These are phyloP conservation scores for Termitomyces sp. DNA, from an alignment of 768 basidiomycete genomes.

Conservation along the genomic window DNA sequence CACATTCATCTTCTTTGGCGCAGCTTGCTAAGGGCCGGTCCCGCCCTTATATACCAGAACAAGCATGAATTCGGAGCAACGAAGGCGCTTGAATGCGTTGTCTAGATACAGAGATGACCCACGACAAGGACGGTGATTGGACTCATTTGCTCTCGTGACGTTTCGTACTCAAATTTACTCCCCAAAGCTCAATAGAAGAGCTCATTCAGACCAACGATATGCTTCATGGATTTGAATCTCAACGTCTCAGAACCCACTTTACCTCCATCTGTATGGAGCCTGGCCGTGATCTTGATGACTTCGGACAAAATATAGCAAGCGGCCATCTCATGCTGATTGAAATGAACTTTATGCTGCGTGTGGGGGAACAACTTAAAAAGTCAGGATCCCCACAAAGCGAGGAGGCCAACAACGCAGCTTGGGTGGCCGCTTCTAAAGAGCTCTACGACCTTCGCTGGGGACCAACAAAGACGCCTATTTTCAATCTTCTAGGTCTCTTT, in stretches of 20 bases:
- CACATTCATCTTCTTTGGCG: too few species aligned
- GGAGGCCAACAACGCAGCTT: slow-evolving; percentile 1
- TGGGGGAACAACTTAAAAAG: neutral
- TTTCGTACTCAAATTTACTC: neutral
- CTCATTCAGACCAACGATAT: slow-evolving; percentile 24
- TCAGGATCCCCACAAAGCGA: neutral
- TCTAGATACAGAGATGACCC: slow-evolving; percentile 10
- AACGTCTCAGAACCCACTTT: slow-evolving; percentile 30
- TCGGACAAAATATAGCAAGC: slow-evolving; percentile 20
- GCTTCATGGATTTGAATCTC: slow-evolving; percentile 31
- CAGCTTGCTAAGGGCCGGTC: neutral
- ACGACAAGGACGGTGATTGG: slow-evolving; percentile 19
- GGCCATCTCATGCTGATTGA: slow-evolving; percentile 17
- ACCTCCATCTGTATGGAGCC: slow-evolving; percentile 29
- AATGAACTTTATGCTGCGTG: neutral
- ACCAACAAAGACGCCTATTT: slow-evolving; percentile 33
- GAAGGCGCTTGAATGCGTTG: neutral
- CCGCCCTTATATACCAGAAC: too few species aligned
- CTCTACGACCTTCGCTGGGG: slow-evolving; percentile 32
- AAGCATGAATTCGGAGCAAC: neutral
- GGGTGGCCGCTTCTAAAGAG: slow-evolving; percentile 21
- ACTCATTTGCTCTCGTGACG: neutral
- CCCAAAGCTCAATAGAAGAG: slow-evolving; percentile 22
- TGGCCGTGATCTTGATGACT: slow-evolving; percentile 28
- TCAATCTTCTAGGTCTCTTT: slow-evolving; percentile 29